Conservation (phyloP, 192 early-diverging fungal genomes). For the Dimargaris xerosporica region DNA sequence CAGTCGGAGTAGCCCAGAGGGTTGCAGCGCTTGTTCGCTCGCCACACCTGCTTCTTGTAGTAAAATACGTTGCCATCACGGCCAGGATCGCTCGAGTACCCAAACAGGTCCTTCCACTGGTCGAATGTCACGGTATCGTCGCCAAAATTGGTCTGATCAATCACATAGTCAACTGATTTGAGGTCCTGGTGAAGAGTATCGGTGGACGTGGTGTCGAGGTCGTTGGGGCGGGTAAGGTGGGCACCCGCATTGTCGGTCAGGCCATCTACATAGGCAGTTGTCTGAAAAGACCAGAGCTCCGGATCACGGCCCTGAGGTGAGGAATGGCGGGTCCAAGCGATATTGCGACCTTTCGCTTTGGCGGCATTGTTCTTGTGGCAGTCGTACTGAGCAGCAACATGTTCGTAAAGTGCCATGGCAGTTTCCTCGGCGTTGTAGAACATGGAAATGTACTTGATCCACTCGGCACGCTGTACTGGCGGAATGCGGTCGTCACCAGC, state of each 20-base stretch:
- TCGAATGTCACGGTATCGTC: slow-evolving; percentile 9
- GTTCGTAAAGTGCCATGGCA: slow-evolving; percentile 25
- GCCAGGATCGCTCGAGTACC: not conserved
- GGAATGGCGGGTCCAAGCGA: slow-evolving; percentile 47
- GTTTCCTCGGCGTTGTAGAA: slow-evolving; percentile 34
- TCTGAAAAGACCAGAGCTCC: slow-evolving; percentile 39
- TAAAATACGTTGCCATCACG: not conserved
- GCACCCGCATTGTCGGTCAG: slow-evolving; percentile 53
- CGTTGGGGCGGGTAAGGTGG: slow-evolving; percentile 30
- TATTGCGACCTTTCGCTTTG: slow-evolving; percentile 25
- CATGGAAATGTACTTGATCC: slow-evolving; percentile 32
- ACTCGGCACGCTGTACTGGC: slow-evolving; percentile 28
- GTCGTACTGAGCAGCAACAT: slow-evolving; percentile 26
- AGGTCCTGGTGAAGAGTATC: slow-evolving; percentile 36
- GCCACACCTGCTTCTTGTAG: slow-evolving; percentile 9
- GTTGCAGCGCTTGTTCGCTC: not conserved
- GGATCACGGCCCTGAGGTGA: slow-evolving; percentile 55
- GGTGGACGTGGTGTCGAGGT: slow-evolving; percentile 20
- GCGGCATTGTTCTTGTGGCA: slow-evolving; percentile 24
- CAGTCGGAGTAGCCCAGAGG: not conserved
- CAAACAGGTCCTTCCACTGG: not conserved
- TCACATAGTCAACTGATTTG: slow-evolving; percentile 40
- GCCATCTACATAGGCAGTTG: slow-evolving; percentile 38
- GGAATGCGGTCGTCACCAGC: slow-evolving; percentile 24
- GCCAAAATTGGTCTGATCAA: slow-evolving; percentile 52